phyloP scores from a whole-genome alignment of 164 flowering plant species.

The Euptelea pleiosperma region DNA sequence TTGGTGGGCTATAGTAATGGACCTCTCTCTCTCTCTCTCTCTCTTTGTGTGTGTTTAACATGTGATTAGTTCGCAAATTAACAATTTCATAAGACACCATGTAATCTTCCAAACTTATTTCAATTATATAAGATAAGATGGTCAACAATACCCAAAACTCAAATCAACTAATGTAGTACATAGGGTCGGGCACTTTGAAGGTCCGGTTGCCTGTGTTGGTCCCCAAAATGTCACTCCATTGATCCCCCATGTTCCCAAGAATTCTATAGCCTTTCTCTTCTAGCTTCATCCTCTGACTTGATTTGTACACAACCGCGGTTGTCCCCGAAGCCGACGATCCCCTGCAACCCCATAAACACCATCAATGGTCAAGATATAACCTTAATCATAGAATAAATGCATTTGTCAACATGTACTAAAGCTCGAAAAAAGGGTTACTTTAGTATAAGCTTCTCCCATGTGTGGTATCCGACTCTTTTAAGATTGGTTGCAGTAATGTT shows the following conservation, averaged over 20 bases:
- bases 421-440: conserved; percentile 10
- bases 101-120: no score
- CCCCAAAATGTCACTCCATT: conserved; percentile 40
- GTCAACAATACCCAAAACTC: no score
- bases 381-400: neutral
- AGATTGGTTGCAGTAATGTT: conserved; percentile 5
- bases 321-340: neutral
- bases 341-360: conserved; percentile 16
- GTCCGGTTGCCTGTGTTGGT: conserved; percentile 15
- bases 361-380: neutral
- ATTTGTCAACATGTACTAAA: neutral
- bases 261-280: conserved; percentile 31
- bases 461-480: conserved; percentile 1
- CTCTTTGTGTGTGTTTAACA: no score
- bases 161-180: conserved; percentile 34
- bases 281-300: conserved; percentile 22
- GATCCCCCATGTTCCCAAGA: conserved; percentile 41
- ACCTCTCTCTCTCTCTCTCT: no score
- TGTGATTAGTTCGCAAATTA: no score
- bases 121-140: no score
- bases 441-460: conserved; percentile 19
- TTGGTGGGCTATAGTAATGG: no score
- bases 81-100: no score
- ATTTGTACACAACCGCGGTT: conserved; percentile 32
- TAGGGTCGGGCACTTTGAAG: conserved; percentile 31